Evolutionary conservation across 371 early-diverging fungal genomes (phyloP).

Genomic region (Umbelopsis sp.): DNA sequence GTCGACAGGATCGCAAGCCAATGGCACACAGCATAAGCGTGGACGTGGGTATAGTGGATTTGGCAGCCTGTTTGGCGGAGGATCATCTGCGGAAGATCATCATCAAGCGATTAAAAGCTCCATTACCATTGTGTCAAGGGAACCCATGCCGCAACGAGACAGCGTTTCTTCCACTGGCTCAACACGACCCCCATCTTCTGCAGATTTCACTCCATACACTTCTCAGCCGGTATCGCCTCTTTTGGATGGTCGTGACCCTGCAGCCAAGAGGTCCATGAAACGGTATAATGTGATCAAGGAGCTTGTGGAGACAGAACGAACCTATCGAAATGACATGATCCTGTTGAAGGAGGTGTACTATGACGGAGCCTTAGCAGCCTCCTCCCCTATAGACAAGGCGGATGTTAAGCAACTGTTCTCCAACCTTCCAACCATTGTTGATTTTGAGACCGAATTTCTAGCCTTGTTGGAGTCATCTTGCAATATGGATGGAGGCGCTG

Average conservation of each 20-base stretch:
- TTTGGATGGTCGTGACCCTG: conserved; percentile 12
- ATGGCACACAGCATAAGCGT: conserved; percentile 1
- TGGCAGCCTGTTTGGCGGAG: conserved; percentile 26
- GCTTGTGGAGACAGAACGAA: conserved; percentile 69
- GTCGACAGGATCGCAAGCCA: conserved; percentile 24
- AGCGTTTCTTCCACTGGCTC: not conserved
- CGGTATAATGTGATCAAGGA: conserved; percentile 63
- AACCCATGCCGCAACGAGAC: conserved; percentile 20
- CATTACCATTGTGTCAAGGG: conserved; percentile 26
- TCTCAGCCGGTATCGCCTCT: conserved; percentile 4
- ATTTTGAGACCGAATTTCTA: conserved; percentile 51
- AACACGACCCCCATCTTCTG: conserved; percentile 8
- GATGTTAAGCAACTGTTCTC: conserved; percentile 68
- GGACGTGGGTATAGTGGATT: conserved; percentile 18
- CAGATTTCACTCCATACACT: not conserved
- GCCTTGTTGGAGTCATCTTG: conserved; percentile 49
- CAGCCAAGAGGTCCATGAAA: conserved; percentile 26
- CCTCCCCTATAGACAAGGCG: conserved; percentile 44
- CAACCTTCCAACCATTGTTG: conserved; percentile 62
- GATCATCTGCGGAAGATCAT: conserved; percentile 17
- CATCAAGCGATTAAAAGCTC: conserved; percentile 25
- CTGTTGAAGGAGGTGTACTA: conserved; percentile 67
- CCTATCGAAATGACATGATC: conserved; percentile 67
- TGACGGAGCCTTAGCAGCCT: conserved; percentile 50
- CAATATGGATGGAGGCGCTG: conserved; percentile 29